phyloP scores from a whole-genome alignment of 345 rosid genomes.

The Dipteronia sinensis region DNA sequence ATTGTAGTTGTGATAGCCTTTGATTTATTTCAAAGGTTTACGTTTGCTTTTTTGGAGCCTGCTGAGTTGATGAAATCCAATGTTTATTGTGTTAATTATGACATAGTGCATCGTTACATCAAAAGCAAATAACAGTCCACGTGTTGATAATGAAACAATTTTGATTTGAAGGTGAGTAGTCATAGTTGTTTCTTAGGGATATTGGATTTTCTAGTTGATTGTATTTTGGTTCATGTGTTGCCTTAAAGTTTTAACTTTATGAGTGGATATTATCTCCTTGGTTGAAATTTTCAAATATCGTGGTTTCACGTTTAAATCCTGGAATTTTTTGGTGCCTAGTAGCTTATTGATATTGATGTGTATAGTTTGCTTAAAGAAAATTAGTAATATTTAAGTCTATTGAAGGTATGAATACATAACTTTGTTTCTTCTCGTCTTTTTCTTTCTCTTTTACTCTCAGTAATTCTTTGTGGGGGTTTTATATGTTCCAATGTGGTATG shows the following conservation, averaged over 20 bases:
- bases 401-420: background rate
- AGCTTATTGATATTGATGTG: background rate
- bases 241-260: background rate
- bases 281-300: background rate
- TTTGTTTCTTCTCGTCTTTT: background rate
- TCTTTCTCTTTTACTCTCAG: background rate
- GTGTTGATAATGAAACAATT: background rate
- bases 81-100: background rate
- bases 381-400: too few species aligned
- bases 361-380: background rate
- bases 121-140: constrained; percentile 1
- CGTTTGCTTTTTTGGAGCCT: background rate
- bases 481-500: background rate
- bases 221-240: background rate
- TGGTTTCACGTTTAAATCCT: background rate
- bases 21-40: background rate
- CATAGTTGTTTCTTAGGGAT: background rate
- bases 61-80: background rate
- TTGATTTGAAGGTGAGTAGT: background rate
- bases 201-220: background rate
- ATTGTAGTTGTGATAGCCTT: background rate
- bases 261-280: background rate
- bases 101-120: background rate
- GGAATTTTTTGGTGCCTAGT: too few species aligned
- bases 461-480: background rate